Percentiles rank a stretch among this genome's conserved stretches.
Conservation (phyloP, 805 yeast genomes). For the Nakazawaea ernobii region DNA sequence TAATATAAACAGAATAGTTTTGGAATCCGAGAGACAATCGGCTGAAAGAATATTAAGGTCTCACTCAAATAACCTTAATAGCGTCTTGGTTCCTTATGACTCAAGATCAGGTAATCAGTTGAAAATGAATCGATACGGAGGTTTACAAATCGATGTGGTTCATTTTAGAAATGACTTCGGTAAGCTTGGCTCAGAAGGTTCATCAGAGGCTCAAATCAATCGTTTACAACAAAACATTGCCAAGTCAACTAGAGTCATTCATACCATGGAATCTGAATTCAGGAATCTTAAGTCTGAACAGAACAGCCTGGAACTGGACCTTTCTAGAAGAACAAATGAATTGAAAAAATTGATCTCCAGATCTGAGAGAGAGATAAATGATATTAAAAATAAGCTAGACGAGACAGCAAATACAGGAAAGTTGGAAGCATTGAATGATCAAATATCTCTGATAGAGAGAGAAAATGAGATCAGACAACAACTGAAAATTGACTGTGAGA, state of each 20-base stretch:
- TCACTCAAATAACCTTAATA: conserved; percentile 30
- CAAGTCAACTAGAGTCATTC: conserved; percentile 14
- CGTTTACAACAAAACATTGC: conserved; percentile 16
- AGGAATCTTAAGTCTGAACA: conserved; percentile 12
- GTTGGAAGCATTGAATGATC: conserved; percentile 26
- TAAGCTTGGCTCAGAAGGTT: conserved; percentile 7
- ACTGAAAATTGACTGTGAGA: conserved; percentile 13
- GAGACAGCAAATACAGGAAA: conserved; percentile 41
- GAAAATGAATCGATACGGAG: conserved; percentile 33
- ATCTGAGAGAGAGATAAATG: conserved; percentile 19
- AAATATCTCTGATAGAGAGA: conserved; percentile 24
- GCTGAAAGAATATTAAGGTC: conserved; percentile 42
- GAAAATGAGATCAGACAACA: conserved; percentile 23
- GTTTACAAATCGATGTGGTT: conserved; percentile 50
- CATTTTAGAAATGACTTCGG: conserved; percentile 24
- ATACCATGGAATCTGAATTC: conserved; percentile 1
- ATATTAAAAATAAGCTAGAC: conserved; percentile 31
- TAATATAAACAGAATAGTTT: conserved; percentile 51
- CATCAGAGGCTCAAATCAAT: conserved; percentile 8
- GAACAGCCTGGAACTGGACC: conserved; percentile 15
- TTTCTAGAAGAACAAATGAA: conserved; percentile 15
- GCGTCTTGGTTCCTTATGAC: conserved; percentile 37
- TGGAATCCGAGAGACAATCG: conserved; percentile 43
- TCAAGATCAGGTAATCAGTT: conserved; percentile 39
- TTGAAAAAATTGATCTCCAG: conserved; percentile 14